Conservation (phyloP, 2,329 filamentous ascomycete genomes). For the Diaporthe vaccinii region DNA sequence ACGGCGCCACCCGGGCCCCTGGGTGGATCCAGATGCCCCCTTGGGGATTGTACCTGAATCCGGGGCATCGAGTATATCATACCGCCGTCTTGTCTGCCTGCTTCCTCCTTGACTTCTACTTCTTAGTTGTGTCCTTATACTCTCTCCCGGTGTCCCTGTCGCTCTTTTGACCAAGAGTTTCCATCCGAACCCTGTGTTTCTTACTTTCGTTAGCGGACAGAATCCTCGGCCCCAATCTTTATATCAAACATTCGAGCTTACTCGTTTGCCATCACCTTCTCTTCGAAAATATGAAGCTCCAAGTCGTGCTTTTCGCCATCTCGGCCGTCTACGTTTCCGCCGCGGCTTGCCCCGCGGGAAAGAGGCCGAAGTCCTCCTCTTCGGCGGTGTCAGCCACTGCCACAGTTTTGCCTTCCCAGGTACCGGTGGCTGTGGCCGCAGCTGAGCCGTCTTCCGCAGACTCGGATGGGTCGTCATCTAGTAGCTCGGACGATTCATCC, state of each 20-base stretch:
- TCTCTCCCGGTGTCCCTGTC: constrained; percentile 1
- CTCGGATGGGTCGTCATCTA: constrained; percentile 4
- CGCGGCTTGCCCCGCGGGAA: constrained; percentile 27
- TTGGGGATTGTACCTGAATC: background rate
- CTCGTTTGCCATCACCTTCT: background rate
- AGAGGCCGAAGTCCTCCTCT: constrained; percentile 24
- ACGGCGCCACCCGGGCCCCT: constrained; percentile 17
- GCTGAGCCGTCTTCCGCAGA: background rate
- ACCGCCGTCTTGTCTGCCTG: background rate
- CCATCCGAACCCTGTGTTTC: background rate
- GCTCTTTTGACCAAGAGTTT: constrained; percentile 1
- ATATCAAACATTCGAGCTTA: background rate
- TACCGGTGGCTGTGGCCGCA: background rate
- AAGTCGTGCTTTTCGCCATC: constrained; percentile 34
- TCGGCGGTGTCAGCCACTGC: background rate
- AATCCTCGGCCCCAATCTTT: background rate
- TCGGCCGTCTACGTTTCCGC: constrained; percentile 28
- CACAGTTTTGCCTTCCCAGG: background rate
- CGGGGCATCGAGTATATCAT: background rate
- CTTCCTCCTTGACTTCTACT: background rate
- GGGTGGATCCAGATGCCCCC: background rate
- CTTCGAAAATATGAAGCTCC: constrained; percentile 37
- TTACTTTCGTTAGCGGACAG: constrained; percentile 25
- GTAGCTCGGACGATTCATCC: constrained; percentile 2
- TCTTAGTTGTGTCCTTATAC: background rate